Evolutionary conservation across 2,329 filamentous ascomycete genomes (phyloP).

Genomic region (Cordyceps javanica): DNA sequence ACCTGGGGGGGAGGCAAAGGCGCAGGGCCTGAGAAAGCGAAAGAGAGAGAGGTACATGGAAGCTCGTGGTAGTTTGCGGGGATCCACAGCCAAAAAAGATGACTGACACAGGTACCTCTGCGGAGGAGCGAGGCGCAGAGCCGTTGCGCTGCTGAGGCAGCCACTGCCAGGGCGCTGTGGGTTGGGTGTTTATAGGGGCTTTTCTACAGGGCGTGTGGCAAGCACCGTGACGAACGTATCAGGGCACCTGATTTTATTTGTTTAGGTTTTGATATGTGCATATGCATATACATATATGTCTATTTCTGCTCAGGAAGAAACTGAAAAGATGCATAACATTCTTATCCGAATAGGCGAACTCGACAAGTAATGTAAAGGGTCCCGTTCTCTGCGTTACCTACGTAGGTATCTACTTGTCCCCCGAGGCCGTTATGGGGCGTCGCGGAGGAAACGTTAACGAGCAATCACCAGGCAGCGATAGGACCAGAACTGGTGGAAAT

Average conservation of each 20-base stretch:
- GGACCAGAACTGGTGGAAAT: not conserved
- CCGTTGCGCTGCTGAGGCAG: not conserved
- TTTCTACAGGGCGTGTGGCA: not conserved
- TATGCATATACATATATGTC: no score
- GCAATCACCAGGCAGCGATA: not conserved
- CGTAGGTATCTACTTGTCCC: not conserved
- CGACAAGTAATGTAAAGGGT: no score
- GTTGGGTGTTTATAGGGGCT: not conserved
- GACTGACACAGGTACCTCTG: not conserved
- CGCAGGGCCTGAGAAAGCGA: no score
- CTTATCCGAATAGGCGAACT: no score
- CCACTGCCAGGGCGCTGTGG: not conserved
- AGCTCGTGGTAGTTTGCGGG: not conserved
- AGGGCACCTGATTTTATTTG: no score
- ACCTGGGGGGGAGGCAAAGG: not conserved
- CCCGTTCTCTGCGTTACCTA: no score
- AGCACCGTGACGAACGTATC: not conserved
- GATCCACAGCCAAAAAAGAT: not conserved
- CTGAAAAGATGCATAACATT: no score
- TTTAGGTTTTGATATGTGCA: no score
- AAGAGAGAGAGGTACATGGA: constrained; percentile 5
- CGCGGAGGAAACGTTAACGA: not conserved
- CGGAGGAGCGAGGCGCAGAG: not conserved
- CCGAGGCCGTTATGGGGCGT: not conserved
- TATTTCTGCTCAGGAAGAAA: no score